These are phyloP conservation scores for Ulota crispa DNA, from an alignment of 225 moss, liverwort and hornwort genomes.

Conservation along the genomic window DNA sequence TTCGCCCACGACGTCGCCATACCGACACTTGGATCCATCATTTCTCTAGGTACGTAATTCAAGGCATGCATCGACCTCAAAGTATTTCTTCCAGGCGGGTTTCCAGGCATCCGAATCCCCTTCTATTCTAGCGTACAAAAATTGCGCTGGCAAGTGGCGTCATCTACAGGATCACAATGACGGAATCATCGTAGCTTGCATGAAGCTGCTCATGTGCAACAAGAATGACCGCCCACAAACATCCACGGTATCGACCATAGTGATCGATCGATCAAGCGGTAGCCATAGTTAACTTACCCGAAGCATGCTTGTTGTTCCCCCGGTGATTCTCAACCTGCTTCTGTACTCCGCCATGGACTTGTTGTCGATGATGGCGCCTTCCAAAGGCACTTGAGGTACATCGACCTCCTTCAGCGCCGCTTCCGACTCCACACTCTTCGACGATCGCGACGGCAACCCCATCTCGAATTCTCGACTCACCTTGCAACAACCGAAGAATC, in stretches of 20 bases:
- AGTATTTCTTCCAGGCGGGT: too few relatives aligned
- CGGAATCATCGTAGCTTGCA: not conserved
- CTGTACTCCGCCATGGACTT: constrained; percentile 35
- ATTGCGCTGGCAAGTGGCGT: too few relatives aligned
- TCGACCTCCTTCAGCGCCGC: not conserved
- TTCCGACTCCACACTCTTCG: not conserved
- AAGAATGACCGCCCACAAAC: not conserved
- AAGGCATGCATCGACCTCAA: not conserved
- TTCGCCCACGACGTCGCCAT: not conserved
- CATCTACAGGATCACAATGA: too few relatives aligned
- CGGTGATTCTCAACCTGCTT: constrained; percentile 21
- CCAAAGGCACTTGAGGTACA: not conserved
- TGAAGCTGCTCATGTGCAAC: not conserved
- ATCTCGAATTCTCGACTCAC: constrained; percentile 9
- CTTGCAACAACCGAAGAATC: not conserved
- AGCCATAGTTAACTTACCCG: constrained; percentile 25
- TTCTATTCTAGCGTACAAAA: not conserved
- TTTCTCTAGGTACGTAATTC: not conserved
- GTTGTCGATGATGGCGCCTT: constrained; percentile 25
- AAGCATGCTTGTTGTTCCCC: not conserved
- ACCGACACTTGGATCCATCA: not conserved
- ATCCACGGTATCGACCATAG: not conserved
- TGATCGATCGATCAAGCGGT: not conserved
- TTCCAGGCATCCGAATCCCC: too few relatives aligned
- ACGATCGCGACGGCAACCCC: not conserved